Evolutionary conservation across 805 yeast genomes (phyloP).

Genomic region (Ogataea paraovalis): DNA sequence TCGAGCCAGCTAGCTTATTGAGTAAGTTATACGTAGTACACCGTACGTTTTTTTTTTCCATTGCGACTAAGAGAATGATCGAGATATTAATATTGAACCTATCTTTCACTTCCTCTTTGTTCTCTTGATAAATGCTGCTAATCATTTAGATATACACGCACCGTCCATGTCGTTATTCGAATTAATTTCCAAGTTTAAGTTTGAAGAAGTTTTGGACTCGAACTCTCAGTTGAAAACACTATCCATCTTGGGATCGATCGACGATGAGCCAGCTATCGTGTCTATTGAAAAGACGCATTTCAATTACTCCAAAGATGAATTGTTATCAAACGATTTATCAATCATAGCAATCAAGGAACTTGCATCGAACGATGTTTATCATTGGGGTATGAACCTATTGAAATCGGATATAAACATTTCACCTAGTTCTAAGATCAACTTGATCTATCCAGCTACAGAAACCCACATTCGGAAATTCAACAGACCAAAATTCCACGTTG

Average conservation of each 20-base stretch:
- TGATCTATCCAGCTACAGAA: constrained; percentile 87
- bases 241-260: constrained; percentile 67
- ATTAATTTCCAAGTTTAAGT: constrained; percentile 41
- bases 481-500: constrained; percentile 54
- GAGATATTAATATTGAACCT: too few relatives aligned
- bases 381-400: constrained; percentile 66
- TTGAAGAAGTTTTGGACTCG: constrained; percentile 43
- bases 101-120: too few relatives aligned
- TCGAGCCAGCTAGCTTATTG: too few relatives aligned
- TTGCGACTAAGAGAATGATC: too few relatives aligned
- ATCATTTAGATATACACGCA: neutral
- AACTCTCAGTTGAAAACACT: constrained; percentile 66
- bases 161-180: constrained; percentile 14
- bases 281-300: constrained; percentile 73
- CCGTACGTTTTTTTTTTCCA: too few relatives aligned
- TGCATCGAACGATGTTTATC: constrained; percentile 78
- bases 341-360: constrained; percentile 32
- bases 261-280: constrained; percentile 58
- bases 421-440: constrained; percentile 67
- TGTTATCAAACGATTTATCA: constrained; percentile 4
- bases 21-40: too few relatives aligned
- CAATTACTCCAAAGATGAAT: constrained; percentile 29
- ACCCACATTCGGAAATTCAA: constrained; percentile 76
- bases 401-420: constrained; percentile 39
- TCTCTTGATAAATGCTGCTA: too few relatives aligned